Conservation (phyloP, 306 rosid genomes). For the Amphicarpaea edgeworthii region DNA sequence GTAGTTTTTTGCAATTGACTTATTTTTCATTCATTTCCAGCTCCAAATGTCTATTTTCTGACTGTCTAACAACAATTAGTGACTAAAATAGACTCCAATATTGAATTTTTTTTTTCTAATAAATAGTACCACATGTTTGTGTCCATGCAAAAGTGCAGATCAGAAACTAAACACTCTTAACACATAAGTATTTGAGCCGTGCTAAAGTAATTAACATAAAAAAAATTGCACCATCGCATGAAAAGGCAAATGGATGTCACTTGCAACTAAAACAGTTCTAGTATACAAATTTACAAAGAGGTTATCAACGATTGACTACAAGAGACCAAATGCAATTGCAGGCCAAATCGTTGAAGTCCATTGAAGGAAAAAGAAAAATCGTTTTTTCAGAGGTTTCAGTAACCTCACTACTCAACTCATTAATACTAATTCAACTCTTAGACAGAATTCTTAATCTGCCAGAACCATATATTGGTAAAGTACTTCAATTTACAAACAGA, state of each 20-base stretch:
- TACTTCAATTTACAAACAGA: conserved; percentile 40
- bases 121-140: conserved; percentile 28
- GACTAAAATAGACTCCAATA: background rate
- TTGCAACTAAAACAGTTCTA: conserved; percentile 10
- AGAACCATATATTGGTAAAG: conserved; percentile 14
- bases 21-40: conserved; percentile 16
- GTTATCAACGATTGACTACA: conserved; percentile 19
- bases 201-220: background rate
- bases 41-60: background rate
- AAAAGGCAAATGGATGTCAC: conserved; percentile 25
- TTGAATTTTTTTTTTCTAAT: conserved; percentile 24
- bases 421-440: conserved; percentile 37
- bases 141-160: conserved; percentile 32
- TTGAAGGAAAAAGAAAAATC: conserved; percentile 32
- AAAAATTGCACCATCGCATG: conserved; percentile 9
- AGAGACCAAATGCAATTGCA: conserved; percentile 47
- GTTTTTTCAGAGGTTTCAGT: conserved; percentile 32
- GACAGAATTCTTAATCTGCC: conserved; percentile 29
- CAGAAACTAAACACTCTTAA: conserved; percentile 6
- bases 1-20: background rate
- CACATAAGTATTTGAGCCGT: background rate
- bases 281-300: conserved; percentile 5
- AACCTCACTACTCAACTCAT: conserved; percentile 21
- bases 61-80: conserved; percentile 9
- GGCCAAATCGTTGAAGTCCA: conserved; percentile 7